Evolutionary conservation across 495 filamentous ascomycete species (phyloP).

Genomic region (Podospora anserina): DNA sequence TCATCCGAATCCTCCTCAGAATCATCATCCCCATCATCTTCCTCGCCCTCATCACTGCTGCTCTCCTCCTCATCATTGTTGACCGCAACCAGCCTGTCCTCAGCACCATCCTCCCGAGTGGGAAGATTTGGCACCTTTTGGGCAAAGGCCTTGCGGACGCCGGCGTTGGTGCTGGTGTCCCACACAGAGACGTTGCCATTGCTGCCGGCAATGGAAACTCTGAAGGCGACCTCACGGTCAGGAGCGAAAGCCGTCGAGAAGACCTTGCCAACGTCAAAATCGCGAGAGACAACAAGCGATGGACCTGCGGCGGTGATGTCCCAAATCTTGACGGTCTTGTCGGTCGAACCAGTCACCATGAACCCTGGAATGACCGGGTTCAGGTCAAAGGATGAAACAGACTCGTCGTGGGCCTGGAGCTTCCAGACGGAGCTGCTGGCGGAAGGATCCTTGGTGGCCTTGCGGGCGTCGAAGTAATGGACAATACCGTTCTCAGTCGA

Average conservation of each 20-base stretch:
- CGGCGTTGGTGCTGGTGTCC: conserved; percentile 93
- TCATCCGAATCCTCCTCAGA: conserved; percentile 57
- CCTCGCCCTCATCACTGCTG: conserved; percentile 56
- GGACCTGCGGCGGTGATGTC: conserved; percentile 76
- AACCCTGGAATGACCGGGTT: conserved; percentile 86
- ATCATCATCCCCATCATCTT: conserved; percentile 52
- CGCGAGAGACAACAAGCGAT: conserved; percentile 83
- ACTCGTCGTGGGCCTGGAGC: conserved; percentile 90
- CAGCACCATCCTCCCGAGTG: conserved; percentile 53
- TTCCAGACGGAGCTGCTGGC: conserved; percentile 84
- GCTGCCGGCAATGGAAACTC: conserved; percentile 89
- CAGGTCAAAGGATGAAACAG: conserved; percentile 92
- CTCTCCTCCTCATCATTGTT: conserved; percentile 60
- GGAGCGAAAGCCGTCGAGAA: conserved; percentile 89
- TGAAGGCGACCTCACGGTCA: conserved; percentile 83
- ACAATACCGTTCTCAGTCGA: conserved; percentile 88
- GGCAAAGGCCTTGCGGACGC: conserved; percentile 84
- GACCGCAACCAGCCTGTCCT: conserved; percentile 74
- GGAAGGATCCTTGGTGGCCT: conserved; percentile 61
- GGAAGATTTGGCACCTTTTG: conserved; percentile 54
- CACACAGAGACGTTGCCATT: conserved; percentile 91
- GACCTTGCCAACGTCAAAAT: conserved; percentile 90
- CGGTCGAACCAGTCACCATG: conserved; percentile 85
- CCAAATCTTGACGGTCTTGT: conserved; percentile 96
- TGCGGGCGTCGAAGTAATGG: conserved; percentile 80